Evolutionary conservation across 768 basidiomycete species (phyloP), one percentile per base, ranked within the genome.

Genomic region (Amanita pseudoporphyria): DNA sequence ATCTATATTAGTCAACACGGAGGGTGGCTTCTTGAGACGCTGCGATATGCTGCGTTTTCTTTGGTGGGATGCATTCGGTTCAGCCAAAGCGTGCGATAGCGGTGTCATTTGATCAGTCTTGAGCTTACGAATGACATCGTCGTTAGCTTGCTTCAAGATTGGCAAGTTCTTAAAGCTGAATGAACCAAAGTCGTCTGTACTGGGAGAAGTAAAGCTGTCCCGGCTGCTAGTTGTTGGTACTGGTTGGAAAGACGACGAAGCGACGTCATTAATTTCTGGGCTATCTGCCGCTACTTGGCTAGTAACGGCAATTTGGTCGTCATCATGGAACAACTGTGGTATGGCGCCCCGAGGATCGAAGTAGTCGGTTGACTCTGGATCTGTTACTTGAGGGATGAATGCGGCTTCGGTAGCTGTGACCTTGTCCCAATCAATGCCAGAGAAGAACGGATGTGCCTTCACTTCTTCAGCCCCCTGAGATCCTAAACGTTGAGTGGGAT

Each of bases 361-460:
- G 68, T 99, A 99, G 64, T 99, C 96, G n/a, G 96, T 99, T 18
- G 92, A 95, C 67, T 97, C 94, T 3, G 94, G 93, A 65, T 98
- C 94, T 12, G 86, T 79, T 30, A 96, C 81, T 60, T 93, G 87
- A 41, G 96, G 96, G 45, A 98, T 91, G 69, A 99, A 99, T 28
- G 85, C 88, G 9, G 93, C 92, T 66, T 95, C 87, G 5, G 82
- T 79, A 6, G 80, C 80, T 6, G 89, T 88, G 47, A 99, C 82
- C 52, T 86, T 84, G 50, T 89, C 81, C 96, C 96, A 99, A 53
- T 97, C 87, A 54, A 98, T 86, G 30, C 79, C 88, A 40, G 77
- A 71, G 60, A 99, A 87, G 72, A 92, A 94, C 0, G 90, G 82
- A 62, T 99, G 96, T 0, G 72, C 71, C 68, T 91, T 97, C 60